Evolutionary conservation across 2,329 filamentous ascomycete species (phyloP).

Genomic region (Pseudogymnoascus sp.): DNA sequence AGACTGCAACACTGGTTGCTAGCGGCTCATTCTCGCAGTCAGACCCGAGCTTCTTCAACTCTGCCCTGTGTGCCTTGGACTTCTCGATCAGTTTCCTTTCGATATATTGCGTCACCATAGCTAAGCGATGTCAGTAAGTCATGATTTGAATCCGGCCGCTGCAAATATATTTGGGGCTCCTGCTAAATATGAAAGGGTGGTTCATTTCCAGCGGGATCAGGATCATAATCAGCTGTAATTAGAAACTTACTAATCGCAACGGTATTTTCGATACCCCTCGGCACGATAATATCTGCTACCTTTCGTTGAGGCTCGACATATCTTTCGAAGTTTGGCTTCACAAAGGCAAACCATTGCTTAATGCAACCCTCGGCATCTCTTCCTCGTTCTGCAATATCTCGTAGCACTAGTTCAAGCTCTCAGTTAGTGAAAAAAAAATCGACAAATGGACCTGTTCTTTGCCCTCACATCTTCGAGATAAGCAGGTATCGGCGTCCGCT

Average conservation of each 20-base stretch:
- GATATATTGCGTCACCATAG: slow-evolving; percentile 91
- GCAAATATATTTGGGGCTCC: neutral
- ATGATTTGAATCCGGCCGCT: neutral
- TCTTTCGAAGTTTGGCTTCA: slow-evolving; percentile 94
- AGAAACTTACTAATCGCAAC: slow-evolving; percentile 67
- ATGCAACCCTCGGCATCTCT: slow-evolving; percentile 91
- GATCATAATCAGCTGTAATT: neutral
- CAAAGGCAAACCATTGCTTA: slow-evolving; percentile 94
- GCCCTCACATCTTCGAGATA: slow-evolving; percentile 71
- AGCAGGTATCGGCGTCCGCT: slow-evolving; percentile 87
- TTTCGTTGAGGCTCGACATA: slow-evolving; percentile 88
- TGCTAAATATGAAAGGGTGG: neutral
- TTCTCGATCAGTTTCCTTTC: slow-evolving; percentile 80
- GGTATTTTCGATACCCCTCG: slow-evolving; percentile 85
- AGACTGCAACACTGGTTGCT: slow-evolving; percentile 63
- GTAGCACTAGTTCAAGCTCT: slow-evolving; percentile 41
- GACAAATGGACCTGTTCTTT: neutral
- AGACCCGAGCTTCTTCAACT: slow-evolving; percentile 67
- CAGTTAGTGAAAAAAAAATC: neutral
- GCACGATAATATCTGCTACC: slow-evolving; percentile 87
- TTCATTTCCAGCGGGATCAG: neutral
- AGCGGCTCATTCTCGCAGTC: slow-evolving; percentile 64
- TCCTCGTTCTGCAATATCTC: slow-evolving; percentile 82
- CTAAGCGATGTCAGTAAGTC: slow-evolving; percentile 32
- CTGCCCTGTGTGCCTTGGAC: slow-evolving; percentile 71